Conservation (phyloP, 306 rosid genomes). For the Citrullus mucosospermus region DNA sequence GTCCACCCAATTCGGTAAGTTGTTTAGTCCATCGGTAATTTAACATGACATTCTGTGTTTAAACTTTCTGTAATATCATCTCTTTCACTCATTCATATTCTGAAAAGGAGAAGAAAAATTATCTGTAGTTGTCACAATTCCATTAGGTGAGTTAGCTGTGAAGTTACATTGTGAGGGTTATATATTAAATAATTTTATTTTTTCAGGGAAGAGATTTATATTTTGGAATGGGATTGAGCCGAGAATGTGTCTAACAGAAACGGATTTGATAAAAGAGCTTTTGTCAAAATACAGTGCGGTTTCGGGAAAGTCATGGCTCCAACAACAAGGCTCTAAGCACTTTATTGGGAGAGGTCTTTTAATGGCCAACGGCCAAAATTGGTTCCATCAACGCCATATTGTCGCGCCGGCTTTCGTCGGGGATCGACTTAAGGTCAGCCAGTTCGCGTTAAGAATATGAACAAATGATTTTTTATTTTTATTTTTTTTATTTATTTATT, state of each 20-base stretch:
- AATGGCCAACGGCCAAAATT: conserved; percentile 38
- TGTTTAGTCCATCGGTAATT: no score
- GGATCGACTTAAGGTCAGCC: conserved; percentile 24
- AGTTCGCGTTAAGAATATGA: background rate
- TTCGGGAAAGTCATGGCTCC: conserved; percentile 39
- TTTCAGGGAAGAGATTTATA: conserved; percentile 27
- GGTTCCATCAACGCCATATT: conserved; percentile 44
- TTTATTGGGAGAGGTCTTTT: conserved; percentile 36
- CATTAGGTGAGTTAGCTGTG: no score
- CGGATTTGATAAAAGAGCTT: conserved; percentile 31
- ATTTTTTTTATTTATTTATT: background rate
- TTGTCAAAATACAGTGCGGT: conserved; percentile 26
- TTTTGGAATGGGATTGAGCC: conserved; percentile 42
- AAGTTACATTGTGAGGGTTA: background rate
- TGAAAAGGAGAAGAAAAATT: no score
- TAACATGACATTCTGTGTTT: no score
- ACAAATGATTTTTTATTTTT: background rate
- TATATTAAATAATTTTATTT: no score
- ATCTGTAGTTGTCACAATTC: no score
- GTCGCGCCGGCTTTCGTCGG: conserved; percentile 36
- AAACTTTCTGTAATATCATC: no score
- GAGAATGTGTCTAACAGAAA: conserved; percentile 36
- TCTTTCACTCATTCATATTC: no score
- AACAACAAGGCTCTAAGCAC: conserved; percentile 39
- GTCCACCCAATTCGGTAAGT: conserved; percentile 57